Base-by-base conservation (phyloP, 2,329 filamentous ascomycete species). In the Penicillium sp. region DNA sequence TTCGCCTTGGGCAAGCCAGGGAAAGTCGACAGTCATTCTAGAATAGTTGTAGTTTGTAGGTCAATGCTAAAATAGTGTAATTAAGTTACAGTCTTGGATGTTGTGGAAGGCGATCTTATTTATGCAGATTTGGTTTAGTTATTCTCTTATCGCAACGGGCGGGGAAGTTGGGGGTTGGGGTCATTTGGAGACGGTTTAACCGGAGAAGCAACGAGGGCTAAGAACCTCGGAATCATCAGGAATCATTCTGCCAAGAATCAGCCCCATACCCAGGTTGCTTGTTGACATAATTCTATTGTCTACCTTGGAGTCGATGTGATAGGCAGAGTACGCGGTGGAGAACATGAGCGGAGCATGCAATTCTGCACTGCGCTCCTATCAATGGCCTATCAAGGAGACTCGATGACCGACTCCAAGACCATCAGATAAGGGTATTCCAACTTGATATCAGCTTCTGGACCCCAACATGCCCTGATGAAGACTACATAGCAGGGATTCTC, bases 1-100 rank as follows among this genome's bases (percentile, higher is more conserved):
- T 57, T 80, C 75, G 19, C 82, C 85, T 10, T 75, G 67, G 4
- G 74, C 67, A 73, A 84, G 73, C 86, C 86, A 89, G 58, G 75
- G 68, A 38, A 60, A 26, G 25, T 61, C 46, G 16, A 60, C 46
- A 26, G 61, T 57, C 70, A 73, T 74, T 4, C 2, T 55, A 16
- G 43, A 22, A 48, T 30, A 25, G 10, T 19, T 38, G 7, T 16
- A 37, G 35, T 22, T 43, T 43, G 10, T 40, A 13, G 6, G 5
- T 22, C 22, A 10, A 4, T 43, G 4, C 4, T 6, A 28, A 8
- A 43, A 11, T 8, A 13, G 28, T 22, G 14, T 10, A 19, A 8
- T 11, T 10, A 22, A 48, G 16, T 16, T 10, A 13, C 7, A 10
- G 14, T 8, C 11, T 28, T 16, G 14, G 10, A 13, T 6, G 14